Conservation (phyloP, 345 rosid genomes). For the Citrus reticulata region DNA sequence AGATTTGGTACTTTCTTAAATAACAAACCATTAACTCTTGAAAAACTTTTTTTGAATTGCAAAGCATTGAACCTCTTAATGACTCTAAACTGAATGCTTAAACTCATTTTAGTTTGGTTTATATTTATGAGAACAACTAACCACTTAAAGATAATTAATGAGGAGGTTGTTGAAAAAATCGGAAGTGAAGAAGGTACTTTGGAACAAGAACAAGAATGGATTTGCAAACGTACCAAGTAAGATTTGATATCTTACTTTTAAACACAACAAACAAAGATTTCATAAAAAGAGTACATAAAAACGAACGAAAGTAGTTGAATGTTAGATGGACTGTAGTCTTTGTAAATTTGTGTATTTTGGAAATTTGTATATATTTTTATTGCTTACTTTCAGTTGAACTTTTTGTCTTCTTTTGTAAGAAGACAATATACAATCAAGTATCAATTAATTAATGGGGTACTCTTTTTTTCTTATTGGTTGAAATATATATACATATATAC, state of each 20-base stretch:
- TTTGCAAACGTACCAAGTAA: background rate
- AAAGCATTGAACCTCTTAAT: background rate
- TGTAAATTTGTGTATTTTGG: conserved; percentile 17
- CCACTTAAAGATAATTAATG: background rate
- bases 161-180: background rate
- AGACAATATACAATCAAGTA: conserved; percentile 15
- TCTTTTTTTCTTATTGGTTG: too few relatives aligned
- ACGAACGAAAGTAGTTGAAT: conserved; percentile 8
- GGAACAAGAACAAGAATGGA: background rate
- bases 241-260: background rate
- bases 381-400: conserved; percentile 3
- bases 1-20: background rate
- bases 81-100: background rate
- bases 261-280: background rate
- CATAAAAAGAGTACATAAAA: background rate
- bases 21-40: background rate
- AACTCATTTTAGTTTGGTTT: background rate
- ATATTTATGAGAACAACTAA: background rate
- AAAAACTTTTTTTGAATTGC: background rate
- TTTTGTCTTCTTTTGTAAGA: conserved; percentile 15
- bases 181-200: background rate
- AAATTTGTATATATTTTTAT: background rate
- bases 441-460: background rate
- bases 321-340: conserved; percentile 21
- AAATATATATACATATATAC: too few relatives aligned